Evolutionary conservation across 148 eudicot genomes (phyloP).

Genomic region (Tetragonia tetragonoides): DNA sequence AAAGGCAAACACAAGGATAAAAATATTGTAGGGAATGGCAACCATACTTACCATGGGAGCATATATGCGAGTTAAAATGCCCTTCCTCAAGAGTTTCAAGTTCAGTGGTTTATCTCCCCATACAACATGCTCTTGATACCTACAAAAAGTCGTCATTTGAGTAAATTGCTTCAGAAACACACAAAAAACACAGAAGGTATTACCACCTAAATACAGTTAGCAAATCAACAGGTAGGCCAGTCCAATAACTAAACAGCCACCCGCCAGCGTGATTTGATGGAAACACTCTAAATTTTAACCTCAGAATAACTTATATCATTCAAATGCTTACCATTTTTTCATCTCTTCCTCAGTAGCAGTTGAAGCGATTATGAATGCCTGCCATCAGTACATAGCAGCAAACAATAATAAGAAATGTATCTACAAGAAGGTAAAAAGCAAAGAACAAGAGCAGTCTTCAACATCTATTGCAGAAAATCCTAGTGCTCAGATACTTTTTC

Average conservation of each 20-base stretch:
- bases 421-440: constrained; percentile 3
- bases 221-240: background rate
- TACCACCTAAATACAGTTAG: background rate
- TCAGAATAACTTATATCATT: background rate
- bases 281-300: background rate
- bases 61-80: constrained; percentile 78
- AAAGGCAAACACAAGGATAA: background rate
- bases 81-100: constrained; percentile 76
- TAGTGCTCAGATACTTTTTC: background rate
- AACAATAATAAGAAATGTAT: constrained; percentile 14
- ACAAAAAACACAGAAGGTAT: background rate
- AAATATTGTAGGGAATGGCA: background rate
- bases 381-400: constrained; percentile 19
- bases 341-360: constrained; percentile 93
- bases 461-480: background rate
- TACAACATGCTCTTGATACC: constrained; percentile 91
- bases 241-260: background rate
- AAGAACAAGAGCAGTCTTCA: too few species aligned
- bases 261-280: background rate
- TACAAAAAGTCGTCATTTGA: constrained; percentile 18
- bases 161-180: background rate
- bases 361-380: constrained; percentile 96
- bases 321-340: constrained; percentile 63
- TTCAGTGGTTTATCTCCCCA: constrained; percentile 83
- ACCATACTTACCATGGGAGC: constrained; percentile 79